Percentiles rank a stretch among this genome's conserved stretches.
phyloP scores from a whole-genome alignment of 148 eudicot species.

The Rhododendron kiyosumense region DNA sequence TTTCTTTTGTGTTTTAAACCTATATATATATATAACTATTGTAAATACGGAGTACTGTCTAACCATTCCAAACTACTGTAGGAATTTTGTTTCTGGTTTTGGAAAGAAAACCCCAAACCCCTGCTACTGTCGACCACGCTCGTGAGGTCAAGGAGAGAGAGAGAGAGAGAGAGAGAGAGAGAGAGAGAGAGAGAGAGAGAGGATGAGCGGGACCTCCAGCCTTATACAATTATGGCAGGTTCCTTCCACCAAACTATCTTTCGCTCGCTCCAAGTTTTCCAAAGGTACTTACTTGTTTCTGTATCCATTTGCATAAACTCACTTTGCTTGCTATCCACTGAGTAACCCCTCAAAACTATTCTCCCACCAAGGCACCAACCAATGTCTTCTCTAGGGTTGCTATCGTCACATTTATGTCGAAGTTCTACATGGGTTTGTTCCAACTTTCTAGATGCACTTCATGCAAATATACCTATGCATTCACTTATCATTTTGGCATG shows the following conservation, averaged over 20 bases:
- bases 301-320: background rate
- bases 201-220: slow-evolving; percentile 34
- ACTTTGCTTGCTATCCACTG: background rate
- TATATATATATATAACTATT: too few relatives aligned
- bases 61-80: too few relatives aligned
- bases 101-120: background rate
- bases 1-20: too few relatives aligned
- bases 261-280: slow-evolving; percentile 32
- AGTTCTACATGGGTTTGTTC: background rate
- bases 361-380: background rate
- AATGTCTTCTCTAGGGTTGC: background rate
- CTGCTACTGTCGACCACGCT: background rate
- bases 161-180: slow-evolving; percentile 9
- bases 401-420: background rate
- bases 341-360: background rate
- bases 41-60: too few relatives aligned
- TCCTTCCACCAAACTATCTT: slow-evolving; percentile 43
- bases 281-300: slow-evolving; percentile 25
- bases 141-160: background rate
- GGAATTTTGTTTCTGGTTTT: too few relatives aligned
- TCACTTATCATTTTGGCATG: too few relatives aligned
- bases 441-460: background rate
- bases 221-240: slow-evolving; percentile 51
- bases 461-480: background rate
- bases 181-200: background rate